Evolutionary conservation across 257 asterid species (phyloP), one percentile per base, ranked within the genome.

Genomic region (Primulina eburnea): DNA sequence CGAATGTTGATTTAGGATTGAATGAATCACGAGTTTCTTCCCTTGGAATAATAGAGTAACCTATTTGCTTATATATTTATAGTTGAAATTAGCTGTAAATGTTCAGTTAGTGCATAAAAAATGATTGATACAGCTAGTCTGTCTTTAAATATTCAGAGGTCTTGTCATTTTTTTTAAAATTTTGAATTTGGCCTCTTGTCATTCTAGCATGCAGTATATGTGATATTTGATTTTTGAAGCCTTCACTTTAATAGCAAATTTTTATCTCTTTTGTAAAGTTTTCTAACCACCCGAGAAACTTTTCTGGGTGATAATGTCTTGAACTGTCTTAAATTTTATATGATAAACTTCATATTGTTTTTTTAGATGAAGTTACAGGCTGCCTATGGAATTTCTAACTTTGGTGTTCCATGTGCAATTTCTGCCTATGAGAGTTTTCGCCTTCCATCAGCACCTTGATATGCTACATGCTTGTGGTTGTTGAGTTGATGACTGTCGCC

Each of bases 401-500:
- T 82, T 78, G 82, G 69, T 80, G 82, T 85, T 79, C 84, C 85
- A 86, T 74, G 68, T 82, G 86, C 87, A 72, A 72, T 84, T 82
- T 85, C 91, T 87, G 89, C 83, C 76, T 81, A 30, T 79, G 87
- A 81, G 91, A 83, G 79, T 79, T 82, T 77, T 77, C 82, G 74
- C 82, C 80, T 69, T 82, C 87, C 83, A 61, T 78, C 84, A 75
- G 80, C 85, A 62, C 78, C 79, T 78, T 82, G 79, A 80, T 81
- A 76, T 71, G 76, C 76, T 81, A 61, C 83, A 53, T 82, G 82
- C 79, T 82, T 76, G 66, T 83, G 86, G 75, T 79, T 79, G 79
- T 79, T 82, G 79, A 77, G 64, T 73, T 77, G 83, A 82, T 84
- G 82, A 80, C 64, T 77, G 68, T 69, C 72, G 50, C 67, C 76